phyloP scores from a whole-genome alignment of 345 rosid species.

The Pugionium dolabratum region DNA sequence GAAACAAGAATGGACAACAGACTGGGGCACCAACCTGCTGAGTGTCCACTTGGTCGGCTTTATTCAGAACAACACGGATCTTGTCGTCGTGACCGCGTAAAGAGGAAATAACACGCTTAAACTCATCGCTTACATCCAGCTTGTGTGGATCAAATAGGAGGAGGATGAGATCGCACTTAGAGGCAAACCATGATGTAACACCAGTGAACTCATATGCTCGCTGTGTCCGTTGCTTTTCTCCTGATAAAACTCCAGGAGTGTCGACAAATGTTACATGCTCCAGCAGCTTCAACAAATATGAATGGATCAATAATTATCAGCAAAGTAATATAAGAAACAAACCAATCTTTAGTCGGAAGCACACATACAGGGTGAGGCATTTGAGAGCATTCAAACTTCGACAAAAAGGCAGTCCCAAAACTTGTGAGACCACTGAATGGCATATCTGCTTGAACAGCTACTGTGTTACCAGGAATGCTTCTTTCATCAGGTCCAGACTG shows the following conservation, averaged over 20 bases:
- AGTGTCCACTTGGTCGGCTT: slow-evolving; percentile 95
- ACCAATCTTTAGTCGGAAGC: slow-evolving; percentile 2
- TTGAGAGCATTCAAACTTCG: slow-evolving; percentile 95
- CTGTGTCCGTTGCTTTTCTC: slow-evolving; percentile 92
- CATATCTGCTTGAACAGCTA: slow-evolving; percentile 97
- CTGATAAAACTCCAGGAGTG: slow-evolving; percentile 94
- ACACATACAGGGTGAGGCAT: slow-evolving; percentile 88
- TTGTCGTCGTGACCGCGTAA: slow-evolving; percentile 95
- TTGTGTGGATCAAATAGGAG: slow-evolving; percentile 97
- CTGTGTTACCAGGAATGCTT: slow-evolving; percentile 93
- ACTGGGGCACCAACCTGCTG: slow-evolving; percentile 59
- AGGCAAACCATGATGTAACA: slow-evolving; percentile 96
- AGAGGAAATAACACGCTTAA: slow-evolving; percentile 93
- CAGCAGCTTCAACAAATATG: slow-evolving; percentile 59
- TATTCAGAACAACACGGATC: slow-evolving; percentile 92
- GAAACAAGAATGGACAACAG: slow-evolving; percentile 9
- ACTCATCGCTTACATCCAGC: slow-evolving; percentile 93
- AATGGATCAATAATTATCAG: slow-evolving; percentile 26
- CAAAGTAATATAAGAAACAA: slow-evolving; percentile 6
- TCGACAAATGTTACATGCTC: slow-evolving; percentile 91
- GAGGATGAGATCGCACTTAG: slow-evolving; percentile 94
- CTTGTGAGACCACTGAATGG: slow-evolving; percentile 88
- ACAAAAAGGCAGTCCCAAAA: slow-evolving; percentile 93
- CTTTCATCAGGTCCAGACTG: slow-evolving; percentile 96
- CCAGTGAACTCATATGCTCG: slow-evolving; percentile 91